Evolutionary conservation across 2,329 filamentous ascomycete species (phyloP).

Genomic region (Colletotrichum destructivum): DNA sequence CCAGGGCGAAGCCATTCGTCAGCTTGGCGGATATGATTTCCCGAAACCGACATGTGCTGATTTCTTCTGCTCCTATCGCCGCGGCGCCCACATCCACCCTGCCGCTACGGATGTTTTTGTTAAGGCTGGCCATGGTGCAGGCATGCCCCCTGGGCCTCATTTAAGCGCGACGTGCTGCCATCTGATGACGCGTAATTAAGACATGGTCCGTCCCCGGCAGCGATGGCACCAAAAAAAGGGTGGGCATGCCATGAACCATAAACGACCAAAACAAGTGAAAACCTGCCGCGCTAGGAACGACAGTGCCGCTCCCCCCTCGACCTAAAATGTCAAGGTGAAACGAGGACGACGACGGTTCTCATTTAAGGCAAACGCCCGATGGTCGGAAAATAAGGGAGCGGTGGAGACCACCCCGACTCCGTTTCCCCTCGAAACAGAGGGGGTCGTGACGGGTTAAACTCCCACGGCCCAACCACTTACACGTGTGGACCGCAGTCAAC

Average conservation of each 20-base stretch:
- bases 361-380: slow-evolving; percentile 32
- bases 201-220: slow-evolving; percentile 20
- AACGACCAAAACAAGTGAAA: background rate
- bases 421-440: slow-evolving; percentile 34
- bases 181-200: slow-evolving; percentile 35
- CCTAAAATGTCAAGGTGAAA: slow-evolving; percentile 26
- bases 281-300: slow-evolving; percentile 5
- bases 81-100: background rate
- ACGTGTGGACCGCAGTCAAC: background rate
- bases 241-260: background rate
- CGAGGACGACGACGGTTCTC: slow-evolving; percentile 23
- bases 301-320: background rate
- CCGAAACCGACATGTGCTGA: background rate
- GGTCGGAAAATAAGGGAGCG: slow-evolving; percentile 35
- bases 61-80: background rate
- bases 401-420: slow-evolving; percentile 9
- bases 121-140: slow-evolving; percentile 17
- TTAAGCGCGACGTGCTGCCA: slow-evolving; percentile 30
- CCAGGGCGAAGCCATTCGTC: slow-evolving; percentile 1
- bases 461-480: slow-evolving; percentile 14
- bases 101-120: slow-evolving; percentile 13
- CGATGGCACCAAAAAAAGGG: background rate
- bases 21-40: slow-evolving; percentile 17
- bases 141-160: slow-evolving; percentile 37
- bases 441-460: slow-evolving; percentile 12